phyloP scores from a whole-genome alignment of 1,139 yeast species.

The Suhomyces bokatorum region DNA sequence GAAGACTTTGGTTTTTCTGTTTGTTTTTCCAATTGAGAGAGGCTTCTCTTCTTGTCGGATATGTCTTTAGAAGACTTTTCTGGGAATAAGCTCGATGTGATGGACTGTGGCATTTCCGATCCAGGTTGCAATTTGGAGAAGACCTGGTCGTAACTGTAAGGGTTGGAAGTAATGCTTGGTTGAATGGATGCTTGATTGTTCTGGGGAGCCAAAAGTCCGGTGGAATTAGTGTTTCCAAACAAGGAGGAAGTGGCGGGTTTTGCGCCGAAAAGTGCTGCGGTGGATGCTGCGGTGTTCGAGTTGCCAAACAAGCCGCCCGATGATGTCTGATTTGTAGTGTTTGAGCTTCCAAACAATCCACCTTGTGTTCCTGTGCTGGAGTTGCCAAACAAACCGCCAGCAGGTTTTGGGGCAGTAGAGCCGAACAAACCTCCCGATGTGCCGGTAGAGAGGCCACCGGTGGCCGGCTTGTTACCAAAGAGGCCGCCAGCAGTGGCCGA shows the following conservation, averaged over 20 bases:
- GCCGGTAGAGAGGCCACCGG: not conserved
- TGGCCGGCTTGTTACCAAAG: no score
- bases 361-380: slow-evolving; percentile 10
- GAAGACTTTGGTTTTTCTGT: slow-evolving; percentile 23
- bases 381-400: slow-evolving; percentile 15
- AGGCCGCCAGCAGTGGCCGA: no score
- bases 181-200: slow-evolving; percentile 1
- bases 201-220: not conserved
- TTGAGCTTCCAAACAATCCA: slow-evolving; percentile 24
- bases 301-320: slow-evolving; percentile 25
- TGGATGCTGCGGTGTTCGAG: slow-evolving; percentile 7
- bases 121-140: slow-evolving; percentile 20
- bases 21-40: slow-evolving; percentile 19
- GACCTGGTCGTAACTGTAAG: slow-evolving; percentile 29
- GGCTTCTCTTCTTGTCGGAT: slow-evolving; percentile 22
- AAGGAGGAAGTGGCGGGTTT: not conserved
- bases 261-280: slow-evolving; percentile 11
- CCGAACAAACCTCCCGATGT: not conserved
- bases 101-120: slow-evolving; percentile 37
- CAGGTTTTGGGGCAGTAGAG: slow-evolving; percentile 8
- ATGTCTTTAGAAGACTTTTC: slow-evolving; percentile 16
- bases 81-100: slow-evolving; percentile 33
- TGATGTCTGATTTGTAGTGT: slow-evolving; percentile 5
- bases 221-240: not conserved
- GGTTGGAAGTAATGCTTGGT: slow-evolving; percentile 19